Evolutionary conservation across 148 eudicot species (phyloP), one percentile per base, ranked within the genome.

Genomic region (Rhododendron griersonianum): DNA sequence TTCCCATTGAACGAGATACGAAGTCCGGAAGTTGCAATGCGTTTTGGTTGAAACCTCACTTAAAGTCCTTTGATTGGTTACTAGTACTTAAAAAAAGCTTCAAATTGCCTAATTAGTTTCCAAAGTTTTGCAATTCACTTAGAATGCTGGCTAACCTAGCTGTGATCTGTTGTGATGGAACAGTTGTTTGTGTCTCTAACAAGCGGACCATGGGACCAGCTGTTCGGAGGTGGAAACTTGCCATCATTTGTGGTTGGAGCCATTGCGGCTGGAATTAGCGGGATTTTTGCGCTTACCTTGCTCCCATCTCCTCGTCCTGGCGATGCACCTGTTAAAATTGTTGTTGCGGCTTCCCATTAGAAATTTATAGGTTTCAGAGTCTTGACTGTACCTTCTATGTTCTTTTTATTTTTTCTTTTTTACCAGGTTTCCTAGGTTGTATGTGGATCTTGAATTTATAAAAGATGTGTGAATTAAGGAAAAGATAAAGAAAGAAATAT

Each of bases 181-280:
- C 92, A 95, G 98, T 93, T 95, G 94, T 50, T 95, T 5, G 94
- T 95, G 55, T 94, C 98, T 44, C 75, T 93, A 18, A 83, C 90
- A 33, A 92, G 92, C 30, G 96, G 98, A 76, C 98, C 95, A 11
- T 91, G 87, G 92, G 98, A 95, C 81, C 85, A 85, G 14, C n/a
- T 90, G 4, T 95, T 95, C 47, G 98, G 96, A 53, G 98, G 95
- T 18, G 95, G 98, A 7, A 95, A 95, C 82, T 82, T 93, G 37
- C 95, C 98, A n/a, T 94, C 94, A 0, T 95, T 95, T 50, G 92
- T 94, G 47, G 86, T 91, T 14, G 98, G 95, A 51, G 95, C 95
- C 0, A 80, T 89, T 4, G 89, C 96, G 0, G 96, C 98, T 0
- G 88, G 90, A 0, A 53, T 84, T 7, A 93, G 93, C 37, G 96